A percentile compares a stretch with the other conserved stretches of the same genome.
These are phyloP conservation scores for Alloascoidea africana DNA, from an alignment of 805 yeast species.

Conservation along the genomic window DNA sequence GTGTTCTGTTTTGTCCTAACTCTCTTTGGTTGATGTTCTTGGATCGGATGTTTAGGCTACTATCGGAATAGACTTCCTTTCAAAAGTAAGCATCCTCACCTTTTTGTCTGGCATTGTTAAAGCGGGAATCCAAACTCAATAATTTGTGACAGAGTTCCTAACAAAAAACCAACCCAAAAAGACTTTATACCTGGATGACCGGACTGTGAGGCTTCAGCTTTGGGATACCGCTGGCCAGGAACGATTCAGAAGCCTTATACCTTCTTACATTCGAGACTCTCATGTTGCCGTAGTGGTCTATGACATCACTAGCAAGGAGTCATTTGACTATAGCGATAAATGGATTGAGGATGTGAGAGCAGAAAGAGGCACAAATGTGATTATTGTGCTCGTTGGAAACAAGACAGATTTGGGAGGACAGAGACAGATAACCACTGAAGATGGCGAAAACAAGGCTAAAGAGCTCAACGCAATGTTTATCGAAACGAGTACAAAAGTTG, in stretches of 20 bases:
- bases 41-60: conserved; percentile 81
- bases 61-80: conserved; percentile 89
- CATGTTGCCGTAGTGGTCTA: conserved; percentile 95
- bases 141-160: too few relatives aligned
- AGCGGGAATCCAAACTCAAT: not conserved
- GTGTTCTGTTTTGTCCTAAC: too few relatives aligned
- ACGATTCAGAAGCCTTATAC: conserved; percentile 92
- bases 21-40: too few relatives aligned
- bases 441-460: conserved; percentile 72
- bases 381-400: conserved; percentile 84
- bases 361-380: conserved; percentile 83
- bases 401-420: conserved; percentile 73
- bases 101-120: not conserved
- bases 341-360: conserved; percentile 94
- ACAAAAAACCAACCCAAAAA: too few relatives aligned
- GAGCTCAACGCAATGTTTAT: conserved; percentile 66
- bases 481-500: conserved; percentile 92
- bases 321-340: conserved; percentile 75
- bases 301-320: conserved; percentile 94
- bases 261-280: conserved; percentile 96
- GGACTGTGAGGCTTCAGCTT: conserved; percentile 84
- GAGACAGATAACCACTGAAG: conserved; percentile 78
- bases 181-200: conserved; percentile 86
- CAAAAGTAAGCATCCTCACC: conserved; percentile 29
- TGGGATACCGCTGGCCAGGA: conserved; percentile 99